Base-by-base conservation (phyloP, 352 stramenopile species). In the Globisporangium paroecandrum region DNA sequence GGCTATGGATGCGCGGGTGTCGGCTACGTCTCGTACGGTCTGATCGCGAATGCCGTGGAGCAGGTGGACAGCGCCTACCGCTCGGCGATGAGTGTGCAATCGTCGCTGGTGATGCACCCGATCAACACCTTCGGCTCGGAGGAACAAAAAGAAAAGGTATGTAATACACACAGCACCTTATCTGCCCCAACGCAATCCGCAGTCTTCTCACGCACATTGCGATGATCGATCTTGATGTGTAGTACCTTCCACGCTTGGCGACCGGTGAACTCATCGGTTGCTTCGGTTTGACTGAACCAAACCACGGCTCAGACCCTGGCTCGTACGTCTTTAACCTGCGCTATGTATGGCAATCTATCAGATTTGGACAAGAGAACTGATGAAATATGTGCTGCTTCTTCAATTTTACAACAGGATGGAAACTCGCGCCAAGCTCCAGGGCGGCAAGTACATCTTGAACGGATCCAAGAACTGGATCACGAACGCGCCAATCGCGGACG, bases 261-360 rank as follows among this genome's bases (percentile, higher is more conserved):
- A 87, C 74, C 2, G 97, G 97, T n/a, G 91, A 98, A 64, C 72
- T 99, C 34, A 97, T 99, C 66, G 97, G 97, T 43, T 99, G 97
- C 77, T 99, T 99, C 76, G 97, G 97, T 20, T 79, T 99, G 70
- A 99, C 97, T 20, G 97, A 99, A 76, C 97, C 97, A 12, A 98
- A 99, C 81, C 96, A 99, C 87, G 97, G 97, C 64, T 98, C 89
- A 6, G 97, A 99, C 79, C 97, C 97, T 55, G 83, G 81, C 67
- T 95, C 85, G 81, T 90, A 80, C 68, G 81, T 65, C 41, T 47
- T 51, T 46, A 12, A 22, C 7, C 61, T 49, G 43, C 65, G 56
- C 12, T 54, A 34, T n/a, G 18, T 34, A 22, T 49, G 25, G 6
- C 43, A 8, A 10, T 22, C 8, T 24, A 51, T 24, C 18, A 6